phyloP scores from a whole-genome alignment of 805 yeast species.

The Cyberlindnera maritima region DNA sequence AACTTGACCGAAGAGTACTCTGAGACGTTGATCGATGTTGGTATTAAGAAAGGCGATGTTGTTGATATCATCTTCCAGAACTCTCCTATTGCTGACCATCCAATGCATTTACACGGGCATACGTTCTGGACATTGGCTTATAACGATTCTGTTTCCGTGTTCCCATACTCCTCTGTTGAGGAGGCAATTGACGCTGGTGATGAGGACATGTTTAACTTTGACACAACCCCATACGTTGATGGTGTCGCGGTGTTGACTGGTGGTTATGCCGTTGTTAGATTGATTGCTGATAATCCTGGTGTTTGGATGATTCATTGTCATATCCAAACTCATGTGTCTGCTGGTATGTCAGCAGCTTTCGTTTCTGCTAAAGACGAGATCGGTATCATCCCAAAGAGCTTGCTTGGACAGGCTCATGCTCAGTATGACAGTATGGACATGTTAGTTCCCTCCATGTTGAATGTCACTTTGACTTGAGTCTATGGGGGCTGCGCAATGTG shows the following conservation, averaged over 20 bases:
- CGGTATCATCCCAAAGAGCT: neutral
- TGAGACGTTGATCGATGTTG: conserved; percentile 12
- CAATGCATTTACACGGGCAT: conserved; percentile 37
- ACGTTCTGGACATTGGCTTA: conserved; percentile 30
- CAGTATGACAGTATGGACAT: neutral
- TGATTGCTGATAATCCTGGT: conserved; percentile 31
- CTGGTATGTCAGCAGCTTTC: conserved; percentile 5
- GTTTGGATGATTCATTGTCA: conserved; percentile 32
- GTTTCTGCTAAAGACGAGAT: neutral
- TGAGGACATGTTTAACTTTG: conserved; percentile 19
- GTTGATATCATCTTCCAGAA: conserved; percentile 34
- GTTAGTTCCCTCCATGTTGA: neutral
- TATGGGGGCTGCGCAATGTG: too few relatives aligned
- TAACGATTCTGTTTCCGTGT: conserved; percentile 24
- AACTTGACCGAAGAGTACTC: conserved; percentile 12
- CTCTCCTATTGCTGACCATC: conserved; percentile 31
- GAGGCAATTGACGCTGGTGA: conserved; percentile 27
- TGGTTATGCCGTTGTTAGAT: conserved; percentile 34
- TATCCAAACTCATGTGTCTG: conserved; percentile 29
- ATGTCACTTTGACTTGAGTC: neutral
- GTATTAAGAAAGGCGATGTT: conserved; percentile 29
- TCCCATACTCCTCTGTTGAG: conserved; percentile 27
- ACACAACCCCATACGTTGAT: conserved; percentile 25
- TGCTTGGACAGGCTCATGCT: conserved; percentile 1
- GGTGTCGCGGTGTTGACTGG: conserved; percentile 29